Percentiles rank a stretch among this genome's conserved stretches.
Evolutionary conservation across 495 filamentous ascomycete genomes (phyloP).

Genomic region (Hypoxylon lienhwacheense): DNA sequence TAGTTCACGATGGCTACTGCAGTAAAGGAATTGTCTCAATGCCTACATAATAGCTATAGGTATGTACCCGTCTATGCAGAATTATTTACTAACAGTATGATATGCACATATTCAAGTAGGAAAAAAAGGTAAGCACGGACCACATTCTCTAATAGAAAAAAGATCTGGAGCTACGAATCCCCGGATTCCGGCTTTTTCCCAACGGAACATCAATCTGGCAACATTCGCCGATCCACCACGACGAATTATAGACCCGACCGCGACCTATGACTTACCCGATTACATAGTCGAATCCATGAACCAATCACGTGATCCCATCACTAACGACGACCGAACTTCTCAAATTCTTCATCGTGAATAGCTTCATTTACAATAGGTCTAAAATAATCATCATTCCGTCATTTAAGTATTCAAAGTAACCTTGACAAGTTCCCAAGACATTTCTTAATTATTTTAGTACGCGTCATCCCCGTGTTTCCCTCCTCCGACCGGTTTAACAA

Average conservation of each 20-base stretch:
- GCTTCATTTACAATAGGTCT: slow-evolving; percentile 30
- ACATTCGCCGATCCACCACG: slow-evolving; percentile 33
- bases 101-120: neutral
- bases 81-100: neutral
- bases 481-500: slow-evolving; percentile 13
- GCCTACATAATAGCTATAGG: neutral
- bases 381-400: slow-evolving; percentile 27
- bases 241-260: slow-evolving; percentile 31
- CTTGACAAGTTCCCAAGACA: slow-evolving; percentile 21
- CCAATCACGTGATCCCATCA: slow-evolving; percentile 43
- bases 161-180: slow-evolving; percentile 13
- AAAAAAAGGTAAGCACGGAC: slow-evolving; percentile 3
- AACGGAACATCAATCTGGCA: slow-evolving; percentile 33
- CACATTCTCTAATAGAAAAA: slow-evolving; percentile 11
- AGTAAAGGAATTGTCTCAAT: too few species aligned
- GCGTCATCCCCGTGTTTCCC: slow-evolving; percentile 25
- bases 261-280: slow-evolving; percentile 24
- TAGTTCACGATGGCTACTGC: too few species aligned
- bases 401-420: slow-evolving; percentile 33
- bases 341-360: slow-evolving; percentile 40
- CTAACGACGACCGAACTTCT: slow-evolving; percentile 37
- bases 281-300: slow-evolving; percentile 20
- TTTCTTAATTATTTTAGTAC: slow-evolving; percentile 19
- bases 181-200: slow-evolving; percentile 14
- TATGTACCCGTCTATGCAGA: neutral